A percentile compares a stretch with the other conserved stretches of the same genome.
These are phyloP conservation scores for Cercospora zeina DNA, from an alignment of 2,329 filamentous ascomycete species.

Conservation along the genomic window DNA sequence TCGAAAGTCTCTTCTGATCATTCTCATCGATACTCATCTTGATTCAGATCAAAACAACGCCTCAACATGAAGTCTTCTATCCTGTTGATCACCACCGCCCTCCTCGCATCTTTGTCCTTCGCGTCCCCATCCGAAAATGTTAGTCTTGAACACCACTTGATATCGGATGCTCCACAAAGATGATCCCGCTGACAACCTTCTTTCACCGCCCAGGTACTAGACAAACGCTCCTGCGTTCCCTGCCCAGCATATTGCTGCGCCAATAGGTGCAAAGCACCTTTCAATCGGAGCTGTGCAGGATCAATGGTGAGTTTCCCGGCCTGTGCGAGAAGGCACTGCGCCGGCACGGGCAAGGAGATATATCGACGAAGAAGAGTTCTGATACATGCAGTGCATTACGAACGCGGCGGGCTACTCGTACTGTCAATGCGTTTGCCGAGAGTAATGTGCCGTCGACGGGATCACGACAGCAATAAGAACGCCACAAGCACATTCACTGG, in stretches of 20 bases:
- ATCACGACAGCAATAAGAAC: neutral
- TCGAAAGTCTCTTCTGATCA: neutral
- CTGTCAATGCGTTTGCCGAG: conserved; percentile 12
- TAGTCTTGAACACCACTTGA: neutral
- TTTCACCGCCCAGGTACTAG: neutral
- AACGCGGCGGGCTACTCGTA: conserved; percentile 11
- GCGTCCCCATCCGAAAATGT: neutral
- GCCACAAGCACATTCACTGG: neutral
- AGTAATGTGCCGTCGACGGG: neutral
- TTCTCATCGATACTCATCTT: neutral
- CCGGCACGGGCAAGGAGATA: neutral
- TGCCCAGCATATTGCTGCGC: conserved; percentile 18
- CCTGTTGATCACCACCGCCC: neutral
- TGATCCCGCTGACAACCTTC: neutral
- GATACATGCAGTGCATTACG: conserved; percentile 12
- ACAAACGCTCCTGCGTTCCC: conserved; percentile 17
- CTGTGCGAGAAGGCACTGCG: neutral
- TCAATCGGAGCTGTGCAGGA: conserved; percentile 10
- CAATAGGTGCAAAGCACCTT: conserved; percentile 10
- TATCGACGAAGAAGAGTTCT: neutral
- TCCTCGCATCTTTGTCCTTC: neutral
- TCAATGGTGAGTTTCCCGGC: conserved; percentile 2
- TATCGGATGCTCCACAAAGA: neutral
- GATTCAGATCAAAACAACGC: neutral
- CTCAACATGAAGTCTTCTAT: neutral